Conservation (phyloP, 2,329 filamentous ascomycete genomes). For the Triangularia verruculosa region DNA sequence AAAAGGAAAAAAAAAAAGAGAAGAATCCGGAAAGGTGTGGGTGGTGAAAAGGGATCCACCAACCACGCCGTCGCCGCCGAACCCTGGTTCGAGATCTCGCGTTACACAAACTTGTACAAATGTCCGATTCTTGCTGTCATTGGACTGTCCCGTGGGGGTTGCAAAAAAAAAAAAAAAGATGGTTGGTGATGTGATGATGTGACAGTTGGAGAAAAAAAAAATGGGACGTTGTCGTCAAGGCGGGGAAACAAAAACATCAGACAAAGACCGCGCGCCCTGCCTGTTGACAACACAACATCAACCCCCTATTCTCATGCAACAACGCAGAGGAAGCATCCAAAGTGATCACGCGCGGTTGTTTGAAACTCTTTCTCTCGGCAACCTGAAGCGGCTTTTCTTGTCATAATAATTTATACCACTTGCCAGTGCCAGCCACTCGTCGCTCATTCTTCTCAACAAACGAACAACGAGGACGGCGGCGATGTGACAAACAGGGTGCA, state of each 20-base stretch:
- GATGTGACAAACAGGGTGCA: background rate
- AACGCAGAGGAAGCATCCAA: background rate
- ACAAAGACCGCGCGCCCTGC: background rate
- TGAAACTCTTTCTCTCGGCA: background rate
- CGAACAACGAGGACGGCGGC: background rate
- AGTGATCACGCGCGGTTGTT: slow-evolving; percentile 1
- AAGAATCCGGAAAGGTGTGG: background rate
- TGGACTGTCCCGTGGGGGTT: slow-evolving; percentile 16
- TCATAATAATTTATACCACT: background rate
- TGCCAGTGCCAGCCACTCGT: background rate
- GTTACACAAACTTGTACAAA: slow-evolving; percentile 15
- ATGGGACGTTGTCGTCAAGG: background rate
- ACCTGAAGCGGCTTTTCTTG: background rate
- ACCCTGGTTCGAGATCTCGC: slow-evolving; percentile 11
- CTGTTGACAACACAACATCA: background rate
- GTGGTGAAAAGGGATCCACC: background rate
- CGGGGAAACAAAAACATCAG: background rate
- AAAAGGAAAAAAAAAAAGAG: background rate
- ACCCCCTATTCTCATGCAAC: background rate
- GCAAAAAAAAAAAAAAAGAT: background rate
- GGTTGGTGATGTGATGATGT: too few relatives aligned
- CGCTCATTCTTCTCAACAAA: slow-evolving; percentile 3
- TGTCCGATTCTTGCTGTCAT: slow-evolving; percentile 9
- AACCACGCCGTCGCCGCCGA: background rate
- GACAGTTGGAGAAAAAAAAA: background rate